Evolutionary conservation across 345 rosid genomes (phyloP).

Genomic region (Pugionium dolabratum): DNA sequence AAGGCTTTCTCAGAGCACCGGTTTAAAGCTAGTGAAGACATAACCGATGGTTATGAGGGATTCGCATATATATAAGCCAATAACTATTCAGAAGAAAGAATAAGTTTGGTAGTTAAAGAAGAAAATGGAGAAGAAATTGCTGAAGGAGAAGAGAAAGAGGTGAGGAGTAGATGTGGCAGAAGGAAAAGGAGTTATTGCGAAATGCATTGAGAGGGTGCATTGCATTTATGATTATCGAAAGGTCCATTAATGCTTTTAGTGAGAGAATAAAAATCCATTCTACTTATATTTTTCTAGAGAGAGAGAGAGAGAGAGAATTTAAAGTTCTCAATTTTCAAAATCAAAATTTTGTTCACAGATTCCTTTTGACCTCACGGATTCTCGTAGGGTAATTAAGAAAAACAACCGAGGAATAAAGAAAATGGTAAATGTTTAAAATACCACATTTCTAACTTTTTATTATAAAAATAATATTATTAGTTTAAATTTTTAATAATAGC

Average conservation of each 20-base stretch:
- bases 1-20: neutral
- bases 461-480: too few species aligned
- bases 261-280: conserved; percentile 40
- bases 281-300: conserved; percentile 18
- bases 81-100: conserved; percentile 12
- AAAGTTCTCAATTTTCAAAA: conserved; percentile 1
- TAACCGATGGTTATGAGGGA: too few species aligned
- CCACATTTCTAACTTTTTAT: too few species aligned
- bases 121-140: conserved; percentile 36
- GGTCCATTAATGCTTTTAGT: conserved; percentile 43
- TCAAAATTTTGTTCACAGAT: neutral
- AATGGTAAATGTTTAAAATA: too few species aligned
- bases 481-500: too few species aligned
- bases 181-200: conserved; percentile 67
- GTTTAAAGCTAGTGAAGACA: conserved; percentile 16
- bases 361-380: conserved; percentile 29
- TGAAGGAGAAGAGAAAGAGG: conserved; percentile 38
- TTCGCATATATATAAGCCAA: too few species aligned
- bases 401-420: neutral
- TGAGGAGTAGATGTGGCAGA: conserved; percentile 47
- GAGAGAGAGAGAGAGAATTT: too few species aligned
- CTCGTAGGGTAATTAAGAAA: conserved; percentile 18
- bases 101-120: conserved; percentile 1
- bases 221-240: conserved; percentile 67
- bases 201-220: conserved; percentile 66